phyloP scores from a whole-genome alignment of 257 asterid genomes.

The Anisodus tanguticus region DNA sequence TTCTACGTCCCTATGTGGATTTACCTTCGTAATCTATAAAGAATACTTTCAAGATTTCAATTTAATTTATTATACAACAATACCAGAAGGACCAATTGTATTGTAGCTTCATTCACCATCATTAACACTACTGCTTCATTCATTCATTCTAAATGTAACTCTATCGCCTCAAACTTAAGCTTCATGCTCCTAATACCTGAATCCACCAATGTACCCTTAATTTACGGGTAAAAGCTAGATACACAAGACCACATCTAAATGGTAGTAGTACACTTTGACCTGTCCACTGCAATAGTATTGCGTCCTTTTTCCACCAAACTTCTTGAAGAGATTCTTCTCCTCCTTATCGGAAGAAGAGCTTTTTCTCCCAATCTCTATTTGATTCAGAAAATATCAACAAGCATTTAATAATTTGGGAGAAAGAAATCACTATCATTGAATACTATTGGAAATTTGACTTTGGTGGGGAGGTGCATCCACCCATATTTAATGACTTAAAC shows the following conservation, averaged over 20 bases:
- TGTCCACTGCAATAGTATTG: no score
- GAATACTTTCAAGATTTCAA: slow-evolving; percentile 22
- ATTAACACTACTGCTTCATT: background rate
- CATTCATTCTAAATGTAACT: slow-evolving; percentile 23
- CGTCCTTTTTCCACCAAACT: no score
- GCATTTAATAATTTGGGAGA: no score
- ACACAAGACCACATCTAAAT: background rate
- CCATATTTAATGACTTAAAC: no score
- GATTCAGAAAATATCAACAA: no score
- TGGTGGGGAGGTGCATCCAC: no score
- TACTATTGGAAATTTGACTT: no score
- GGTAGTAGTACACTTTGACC: background rate
- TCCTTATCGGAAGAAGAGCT: no score
- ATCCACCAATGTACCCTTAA: background rate
- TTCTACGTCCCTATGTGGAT: slow-evolving; percentile 12
- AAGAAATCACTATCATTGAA: no score
- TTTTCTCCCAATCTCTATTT: no score
- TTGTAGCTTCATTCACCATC: background rate
- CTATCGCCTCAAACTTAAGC: slow-evolving; percentile 8
- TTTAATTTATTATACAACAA: background rate
- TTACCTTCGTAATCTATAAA: slow-evolving; percentile 6
- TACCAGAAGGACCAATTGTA: background rate
- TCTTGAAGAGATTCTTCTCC: no score
- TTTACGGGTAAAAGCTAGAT: slow-evolving; percentile 18
- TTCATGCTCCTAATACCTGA: slow-evolving; percentile 4